Evolutionary conservation across 2,329 filamentous ascomycete genomes (phyloP), one percentile per base, ranked within the genome.

Genomic region (Scolecobasidium constrictum): DNA sequence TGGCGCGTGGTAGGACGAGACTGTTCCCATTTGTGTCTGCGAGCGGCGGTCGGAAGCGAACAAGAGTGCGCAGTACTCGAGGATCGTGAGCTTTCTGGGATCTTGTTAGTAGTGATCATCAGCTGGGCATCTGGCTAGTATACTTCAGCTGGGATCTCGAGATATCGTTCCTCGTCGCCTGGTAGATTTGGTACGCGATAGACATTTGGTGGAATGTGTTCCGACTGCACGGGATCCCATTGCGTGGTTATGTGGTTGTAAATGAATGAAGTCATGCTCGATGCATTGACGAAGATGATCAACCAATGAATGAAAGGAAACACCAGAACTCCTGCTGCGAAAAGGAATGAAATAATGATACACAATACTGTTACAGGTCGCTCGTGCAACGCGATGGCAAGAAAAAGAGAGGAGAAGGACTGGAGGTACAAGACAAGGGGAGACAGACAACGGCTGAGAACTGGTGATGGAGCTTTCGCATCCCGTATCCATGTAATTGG

Each of bases 81-180:
- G 40, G 40, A 37, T 42, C 34, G 28, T 42, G 20, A 4, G 40
- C 40, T 36, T 34, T 35, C 40, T 42, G 20, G 5, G 17, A n/a
- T 7, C 16, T 37, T 17, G 34, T 9, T 12, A 26, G 31, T 36
- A 16, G 34, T 11, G 12, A 36, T 19, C 9, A n/a, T 11, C 17
- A 9, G 12, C 17, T 11, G 34, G 7, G 34, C 7, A 4, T 11
- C 12, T 17, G 16, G n/a, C 15, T 16, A n/a, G 26, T 33, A 34
- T 22, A 42, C 40, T 15, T 21, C 34, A 9, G 40, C 40, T 13
- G 40, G 40, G 21, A 42, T 42, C 31, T 42, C 40, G n/a, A 35
- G 31, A 17, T 42, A 22, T 28, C 18, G 26, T 13, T 17, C 23
- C 22, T 31, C 16, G 22, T 42, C 40, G 13, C 40, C 40, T 3